Percentiles rank a stretch among this genome's conserved stretches.
Conservation (phyloP, 164 flowering plant species). For the grape (Vitis vinifera) region DNA sequence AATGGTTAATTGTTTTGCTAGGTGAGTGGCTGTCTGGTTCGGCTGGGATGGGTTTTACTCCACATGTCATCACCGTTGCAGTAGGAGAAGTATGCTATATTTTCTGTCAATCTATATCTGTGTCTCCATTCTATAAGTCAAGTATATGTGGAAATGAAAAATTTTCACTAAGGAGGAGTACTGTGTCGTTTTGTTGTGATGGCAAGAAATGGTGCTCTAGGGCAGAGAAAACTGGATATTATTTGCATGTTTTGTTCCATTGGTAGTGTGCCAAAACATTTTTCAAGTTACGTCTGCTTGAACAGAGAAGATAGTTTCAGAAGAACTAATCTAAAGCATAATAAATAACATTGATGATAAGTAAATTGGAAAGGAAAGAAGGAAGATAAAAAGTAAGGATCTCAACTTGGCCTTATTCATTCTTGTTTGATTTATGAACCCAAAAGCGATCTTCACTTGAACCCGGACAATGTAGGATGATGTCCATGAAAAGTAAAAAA, state of each 20-base stretch:
- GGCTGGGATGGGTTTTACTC: slow-evolving; percentile 87
- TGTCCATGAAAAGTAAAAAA: background rate
- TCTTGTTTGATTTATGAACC: background rate
- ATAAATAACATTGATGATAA: no score
- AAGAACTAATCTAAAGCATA: background rate
- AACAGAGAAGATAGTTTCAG: background rate
- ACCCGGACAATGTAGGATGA: background rate
- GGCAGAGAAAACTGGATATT: no score
- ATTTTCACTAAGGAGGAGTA: no score
- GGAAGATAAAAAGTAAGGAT: no score
- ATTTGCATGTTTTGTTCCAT: no score
- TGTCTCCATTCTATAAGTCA: background rate
- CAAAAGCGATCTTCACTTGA: background rate
- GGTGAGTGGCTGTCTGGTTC: slow-evolving; percentile 77
- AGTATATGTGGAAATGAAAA: no score
- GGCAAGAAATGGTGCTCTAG: no score
- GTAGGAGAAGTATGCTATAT: slow-evolving; percentile 73
- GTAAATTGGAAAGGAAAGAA: no score
- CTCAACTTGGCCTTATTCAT: no score
- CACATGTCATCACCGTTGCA: slow-evolving; percentile 74
- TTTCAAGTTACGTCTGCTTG: no score
- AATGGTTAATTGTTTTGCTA: slow-evolving; percentile 27
- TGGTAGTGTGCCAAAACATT: no score
- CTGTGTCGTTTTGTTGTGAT: no score
- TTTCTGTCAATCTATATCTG: background rate